A percentile compares a stretch with the other conserved stretches of the same genome.
Conservation (phyloP, 257 asterid genomes). For the Solanum commersonii region DNA sequence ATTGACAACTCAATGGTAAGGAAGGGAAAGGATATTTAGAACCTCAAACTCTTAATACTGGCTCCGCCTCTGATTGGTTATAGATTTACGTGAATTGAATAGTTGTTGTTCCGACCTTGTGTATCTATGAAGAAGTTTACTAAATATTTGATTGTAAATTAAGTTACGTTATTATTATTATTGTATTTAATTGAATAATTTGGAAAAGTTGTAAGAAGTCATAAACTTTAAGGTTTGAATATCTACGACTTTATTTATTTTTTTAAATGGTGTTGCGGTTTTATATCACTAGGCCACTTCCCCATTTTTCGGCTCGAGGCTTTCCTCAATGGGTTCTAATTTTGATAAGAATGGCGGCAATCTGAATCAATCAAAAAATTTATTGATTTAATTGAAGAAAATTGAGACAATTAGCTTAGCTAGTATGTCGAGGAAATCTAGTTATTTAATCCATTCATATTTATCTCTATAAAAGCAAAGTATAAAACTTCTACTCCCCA, state of each 20-base stretch:
- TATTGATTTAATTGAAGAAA: neutral
- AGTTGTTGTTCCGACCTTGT: neutral
- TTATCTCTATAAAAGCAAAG: neutral
- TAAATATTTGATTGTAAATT: neutral
- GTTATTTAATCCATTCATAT: neutral
- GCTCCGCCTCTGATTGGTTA: no score
- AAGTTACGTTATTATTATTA: neutral
- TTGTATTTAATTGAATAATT: neutral
- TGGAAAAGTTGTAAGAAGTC: neutral
- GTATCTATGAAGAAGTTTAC: neutral
- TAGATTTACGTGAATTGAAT: neutral
- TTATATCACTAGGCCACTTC: neutral
- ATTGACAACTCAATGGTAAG: no score
- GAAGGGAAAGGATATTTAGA: no score
- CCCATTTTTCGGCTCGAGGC: neutral
- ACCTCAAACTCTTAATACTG: no score
- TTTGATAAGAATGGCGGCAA: neutral
- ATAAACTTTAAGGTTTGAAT: neutral
- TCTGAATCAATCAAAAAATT: no score
- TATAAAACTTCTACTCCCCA: neutral
- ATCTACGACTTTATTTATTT: rapidly evolving
- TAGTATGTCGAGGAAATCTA: neutral
- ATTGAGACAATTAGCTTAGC: neutral
- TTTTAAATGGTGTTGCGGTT: neutral
- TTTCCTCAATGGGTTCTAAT: neutral